Conservation (phyloP, 129 eudicot genomes). For the Solidago caesia region DNA sequence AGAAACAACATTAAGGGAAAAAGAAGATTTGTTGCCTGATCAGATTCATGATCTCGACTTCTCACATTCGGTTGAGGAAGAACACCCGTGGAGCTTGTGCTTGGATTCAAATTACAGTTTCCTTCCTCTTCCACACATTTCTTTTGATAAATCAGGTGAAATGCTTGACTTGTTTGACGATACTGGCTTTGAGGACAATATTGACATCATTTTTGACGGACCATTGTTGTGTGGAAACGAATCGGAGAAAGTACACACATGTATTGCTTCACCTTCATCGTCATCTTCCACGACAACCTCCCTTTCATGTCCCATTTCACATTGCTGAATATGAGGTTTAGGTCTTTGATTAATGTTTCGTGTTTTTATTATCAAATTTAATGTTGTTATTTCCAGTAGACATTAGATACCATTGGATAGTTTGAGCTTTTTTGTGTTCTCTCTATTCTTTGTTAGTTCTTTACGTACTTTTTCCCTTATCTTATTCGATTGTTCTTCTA, state of each 20-base stretch:
- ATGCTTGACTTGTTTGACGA: slow-evolving; percentile 46
- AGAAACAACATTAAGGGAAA: background rate
- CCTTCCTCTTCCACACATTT: slow-evolving; percentile 52
- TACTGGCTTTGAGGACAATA: slow-evolving; percentile 56
- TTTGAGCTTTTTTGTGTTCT: slow-evolving; percentile 24
- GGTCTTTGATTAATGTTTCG: slow-evolving; percentile 21
- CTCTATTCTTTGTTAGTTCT: background rate
- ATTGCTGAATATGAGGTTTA: slow-evolving; percentile 22
- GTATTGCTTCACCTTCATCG: slow-evolving; percentile 37
- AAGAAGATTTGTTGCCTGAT: slow-evolving; percentile 25
- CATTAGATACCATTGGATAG: slow-evolving; percentile 25
- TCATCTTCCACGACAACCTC: slow-evolving; percentile 44
- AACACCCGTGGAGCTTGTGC: slow-evolving; percentile 66
- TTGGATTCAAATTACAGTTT: slow-evolving; percentile 44
- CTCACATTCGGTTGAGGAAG: slow-evolving; percentile 30
- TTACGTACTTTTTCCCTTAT: background rate
- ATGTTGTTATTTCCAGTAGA: slow-evolving; percentile 24
- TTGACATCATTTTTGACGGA: slow-evolving; percentile 48
- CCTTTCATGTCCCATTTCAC: slow-evolving; percentile 27
- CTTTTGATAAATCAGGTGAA: slow-evolving; percentile 43
- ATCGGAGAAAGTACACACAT: slow-evolving; percentile 24
- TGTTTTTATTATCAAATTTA: slow-evolving; percentile 10
- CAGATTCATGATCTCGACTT: slow-evolving; percentile 25
- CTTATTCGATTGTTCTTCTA: slow-evolving; percentile 9
- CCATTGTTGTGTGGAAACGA: slow-evolving; percentile 19